A percentile compares a stretch with the other conserved stretches of the same genome.
phyloP scores from a whole-genome alignment of 306 rosid species.

The Begonia peltatifolia region DNA sequence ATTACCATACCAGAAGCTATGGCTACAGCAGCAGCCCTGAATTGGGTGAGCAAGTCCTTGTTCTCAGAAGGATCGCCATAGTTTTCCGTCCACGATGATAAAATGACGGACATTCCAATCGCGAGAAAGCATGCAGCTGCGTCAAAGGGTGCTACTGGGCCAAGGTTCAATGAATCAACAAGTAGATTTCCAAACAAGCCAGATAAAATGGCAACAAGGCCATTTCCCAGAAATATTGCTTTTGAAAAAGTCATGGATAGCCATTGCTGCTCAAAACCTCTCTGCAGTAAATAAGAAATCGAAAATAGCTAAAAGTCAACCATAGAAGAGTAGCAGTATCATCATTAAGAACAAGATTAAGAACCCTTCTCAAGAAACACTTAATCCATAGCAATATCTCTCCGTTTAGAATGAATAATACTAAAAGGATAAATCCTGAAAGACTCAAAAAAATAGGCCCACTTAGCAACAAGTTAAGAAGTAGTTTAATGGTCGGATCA shows the following conservation, averaged over 20 bases:
- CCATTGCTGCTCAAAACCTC: slow-evolving; percentile 97
- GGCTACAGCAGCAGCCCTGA: slow-evolving; percentile 82
- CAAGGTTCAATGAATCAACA: slow-evolving; percentile 65
- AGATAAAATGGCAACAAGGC: slow-evolving; percentile 72
- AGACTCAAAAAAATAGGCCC: too few relatives aligned
- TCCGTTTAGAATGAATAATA: too few relatives aligned
- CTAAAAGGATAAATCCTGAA: too few relatives aligned
- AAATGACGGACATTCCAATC: slow-evolving; percentile 72
- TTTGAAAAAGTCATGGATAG: slow-evolving; percentile 77
- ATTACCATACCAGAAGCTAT: slow-evolving; percentile 76
- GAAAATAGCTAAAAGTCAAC: neutral
- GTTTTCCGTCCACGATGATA: slow-evolving; percentile 81
- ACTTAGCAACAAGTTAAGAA: too few relatives aligned
- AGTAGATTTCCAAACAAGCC: slow-evolving; percentile 89
- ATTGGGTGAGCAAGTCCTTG: slow-evolving; percentile 76
- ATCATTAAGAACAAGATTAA: too few relatives aligned
- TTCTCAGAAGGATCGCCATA: slow-evolving; percentile 71
- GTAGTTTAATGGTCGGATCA: too few relatives aligned
- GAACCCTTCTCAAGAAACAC: too few relatives aligned
- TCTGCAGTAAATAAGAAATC: slow-evolving; percentile 28
- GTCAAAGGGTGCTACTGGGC: slow-evolving; percentile 97
- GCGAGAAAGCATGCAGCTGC: slow-evolving; percentile 97
- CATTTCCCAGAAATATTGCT: slow-evolving; percentile 91
- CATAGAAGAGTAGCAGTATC: neutral
- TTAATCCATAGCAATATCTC: too few relatives aligned